Base-by-base conservation (phyloP, 2,329 filamentous ascomycete genomes). In the Knufia petricola region DNA sequence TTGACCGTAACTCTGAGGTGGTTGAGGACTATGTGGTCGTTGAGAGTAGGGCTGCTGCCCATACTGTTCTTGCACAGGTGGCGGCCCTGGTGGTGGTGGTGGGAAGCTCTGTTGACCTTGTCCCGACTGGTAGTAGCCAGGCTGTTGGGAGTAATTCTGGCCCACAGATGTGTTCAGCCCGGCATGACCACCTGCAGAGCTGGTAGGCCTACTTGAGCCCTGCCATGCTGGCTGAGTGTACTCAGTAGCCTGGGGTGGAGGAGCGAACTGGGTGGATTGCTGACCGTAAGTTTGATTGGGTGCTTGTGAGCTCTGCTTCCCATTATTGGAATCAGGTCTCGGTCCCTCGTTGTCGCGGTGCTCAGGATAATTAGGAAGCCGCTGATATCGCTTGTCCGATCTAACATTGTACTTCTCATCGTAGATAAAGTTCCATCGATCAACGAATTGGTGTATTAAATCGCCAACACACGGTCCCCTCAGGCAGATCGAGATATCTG, bases 341-440 rank as follows among this genome's bases (percentile, higher is more conserved):
- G 46, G 46, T 24, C 46, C 46, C 26, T 48, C 46, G 13, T 36
- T 15, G n/a, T 15, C 19, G 9, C 26, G 38, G 21, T 48, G 46
- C 4, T 42, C 37, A 32, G 46, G 46, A n/a, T 24, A 41, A 4
- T 17, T 15, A 17, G 46, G 46, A 10, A 48, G 26, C 53, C 59
- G 64, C 10, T 64, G 57, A 54, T 79, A 81, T 49, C 76, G 66
- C 3, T 63, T 59, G 39, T 77, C 69, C 40, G 72, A 68, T 13
- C 77, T 74, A 28, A 75, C 72, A 51, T 71, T 68, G 62, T 95
- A 95, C 64, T 95, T 95, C 45, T 84, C 79, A 49, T 81, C 75
- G 55, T 80, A 94, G 55, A 95, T 89, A 62, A 86, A 94, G 68
- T 95, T 95, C 87, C 89, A 95, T 58, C 88, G 74, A 61, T 94